A percentile compares a stretch with the other conserved stretches of the same genome.
Evolutionary conservation across 106 monocot genomes (phyloP).

Genomic region (Dioscorea dumetorum): DNA sequence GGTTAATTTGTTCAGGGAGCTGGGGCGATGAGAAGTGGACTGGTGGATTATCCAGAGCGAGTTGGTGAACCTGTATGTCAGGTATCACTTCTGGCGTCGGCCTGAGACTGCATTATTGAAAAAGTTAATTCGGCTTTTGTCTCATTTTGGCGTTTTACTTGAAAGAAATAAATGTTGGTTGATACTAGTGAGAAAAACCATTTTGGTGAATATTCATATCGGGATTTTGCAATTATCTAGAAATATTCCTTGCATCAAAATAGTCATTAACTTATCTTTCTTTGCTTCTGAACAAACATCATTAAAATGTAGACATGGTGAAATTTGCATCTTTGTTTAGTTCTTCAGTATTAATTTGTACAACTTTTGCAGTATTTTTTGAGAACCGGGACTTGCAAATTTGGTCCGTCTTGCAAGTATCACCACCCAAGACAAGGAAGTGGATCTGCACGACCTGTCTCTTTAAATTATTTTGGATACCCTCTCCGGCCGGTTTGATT

Average conservation of each 20-base stretch:
- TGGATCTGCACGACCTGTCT: slow-evolving; percentile 25
- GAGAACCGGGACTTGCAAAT: slow-evolving; percentile 93
- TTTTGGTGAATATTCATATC: no score
- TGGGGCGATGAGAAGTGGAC: slow-evolving; percentile 23
- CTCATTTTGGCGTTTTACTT: no score
- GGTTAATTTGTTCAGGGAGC: slow-evolving; percentile 17
- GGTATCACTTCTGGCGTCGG: slow-evolving; percentile 18
- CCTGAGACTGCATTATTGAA: neutral
- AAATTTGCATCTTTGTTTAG: no score
- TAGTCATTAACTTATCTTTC: no score
- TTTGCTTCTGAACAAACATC: no score
- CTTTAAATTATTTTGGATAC: slow-evolving; percentile 58
- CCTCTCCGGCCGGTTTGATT: slow-evolving; percentile 66
- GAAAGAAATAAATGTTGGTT: no score
- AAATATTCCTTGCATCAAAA: no score
- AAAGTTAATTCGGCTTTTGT: neutral
- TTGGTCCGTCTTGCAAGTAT: slow-evolving; percentile 91
- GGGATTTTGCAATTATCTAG: no score
- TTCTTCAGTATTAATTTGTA: neutral
- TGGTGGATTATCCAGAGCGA: slow-evolving; percentile 48
- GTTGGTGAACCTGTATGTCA: slow-evolving; percentile 53
- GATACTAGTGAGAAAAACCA: no score
- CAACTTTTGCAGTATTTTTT: slow-evolving; percentile 58
- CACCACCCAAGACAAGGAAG: slow-evolving; percentile 74
- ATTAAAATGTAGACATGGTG: no score